Evolutionary conservation across 1,284 basidiomycete genomes (phyloP).

Genomic region (Puccinia brachypodii): DNA sequence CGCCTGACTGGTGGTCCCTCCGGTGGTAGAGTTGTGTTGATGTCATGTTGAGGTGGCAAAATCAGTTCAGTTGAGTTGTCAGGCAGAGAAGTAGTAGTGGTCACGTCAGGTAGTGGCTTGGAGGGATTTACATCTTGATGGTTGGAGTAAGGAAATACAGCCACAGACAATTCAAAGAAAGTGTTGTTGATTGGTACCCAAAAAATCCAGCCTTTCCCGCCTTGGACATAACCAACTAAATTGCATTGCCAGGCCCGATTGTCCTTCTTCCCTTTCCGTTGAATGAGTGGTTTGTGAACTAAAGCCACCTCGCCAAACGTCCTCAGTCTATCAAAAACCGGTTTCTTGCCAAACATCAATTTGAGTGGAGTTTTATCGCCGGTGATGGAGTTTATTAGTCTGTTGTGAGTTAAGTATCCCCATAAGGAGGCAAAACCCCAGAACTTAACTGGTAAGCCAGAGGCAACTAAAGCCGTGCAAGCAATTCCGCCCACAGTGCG

Average conservation of each 20-base stretch:
- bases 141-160: background rate
- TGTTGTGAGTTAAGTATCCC: conserved; percentile 12
- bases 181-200: background rate
- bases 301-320: conserved; percentile 34
- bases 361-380: conserved; percentile 10
- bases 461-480: background rate
- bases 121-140: background rate
- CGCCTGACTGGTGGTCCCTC: background rate
- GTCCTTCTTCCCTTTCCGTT: background rate
- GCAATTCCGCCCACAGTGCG: conserved; percentile 25
- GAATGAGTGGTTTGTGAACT: conserved; percentile 10
- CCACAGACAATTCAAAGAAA: conserved; percentile 11
- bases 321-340: background rate
- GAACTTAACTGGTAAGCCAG: conserved; percentile 2
- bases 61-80: background rate
- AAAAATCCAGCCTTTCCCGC: conserved; percentile 31
- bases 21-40: too few species aligned
- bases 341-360: conserved; percentile 12
- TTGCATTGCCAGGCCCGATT: background rate
- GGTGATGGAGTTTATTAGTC: conserved; percentile 23
- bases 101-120: too few species aligned
- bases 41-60: background rate
- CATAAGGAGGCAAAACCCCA: conserved; percentile 27
- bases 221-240: conserved; percentile 9
- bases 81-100: too few species aligned